Evolutionary conservation across 768 basidiomycete genomes (phyloP).

Genomic region (Xerocomellus chrysenteron): DNA sequence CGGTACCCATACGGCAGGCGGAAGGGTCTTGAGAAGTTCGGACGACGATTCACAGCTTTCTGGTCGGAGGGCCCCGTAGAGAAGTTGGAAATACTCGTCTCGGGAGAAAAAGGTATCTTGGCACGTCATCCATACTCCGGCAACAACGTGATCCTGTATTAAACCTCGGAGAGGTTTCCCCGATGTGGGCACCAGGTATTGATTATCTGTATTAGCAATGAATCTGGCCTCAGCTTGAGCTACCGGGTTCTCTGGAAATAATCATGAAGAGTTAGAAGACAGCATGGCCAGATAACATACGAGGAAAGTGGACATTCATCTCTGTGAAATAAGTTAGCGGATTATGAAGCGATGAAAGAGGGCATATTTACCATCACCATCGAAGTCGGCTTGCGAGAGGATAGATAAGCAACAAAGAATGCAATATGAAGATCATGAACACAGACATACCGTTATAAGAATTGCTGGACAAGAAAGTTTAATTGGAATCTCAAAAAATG

Average conservation of each 20-base stretch:
- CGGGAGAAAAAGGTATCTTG: slow-evolving; percentile 93
- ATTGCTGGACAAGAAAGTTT: slow-evolving; percentile 55
- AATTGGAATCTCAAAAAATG: slow-evolving; percentile 1
- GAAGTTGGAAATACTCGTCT: slow-evolving; percentile 93
- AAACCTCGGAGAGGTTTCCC: slow-evolving; percentile 96
- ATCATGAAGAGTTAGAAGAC: not conserved
- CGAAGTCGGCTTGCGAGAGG: slow-evolving; percentile 70
- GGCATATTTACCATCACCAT: slow-evolving; percentile 71
- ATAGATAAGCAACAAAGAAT: slow-evolving; percentile 6
- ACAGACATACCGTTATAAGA: slow-evolving; percentile 84
- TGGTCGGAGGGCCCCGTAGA: slow-evolving; percentile 91
- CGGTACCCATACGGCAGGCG: slow-evolving; percentile 93
- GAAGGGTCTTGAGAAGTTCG: slow-evolving; percentile 71
- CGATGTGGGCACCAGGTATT: slow-evolving; percentile 98
- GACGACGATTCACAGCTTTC: slow-evolving; percentile 67
- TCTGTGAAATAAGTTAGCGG: slow-evolving; percentile 46
- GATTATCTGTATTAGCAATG: slow-evolving; percentile 97
- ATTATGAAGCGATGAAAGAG: not conserved
- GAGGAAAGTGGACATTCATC: slow-evolving; percentile 99
- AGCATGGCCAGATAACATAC: slow-evolving; percentile 45
- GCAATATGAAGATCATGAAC: slow-evolving; percentile 1
- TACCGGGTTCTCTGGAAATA: slow-evolving; percentile 77
- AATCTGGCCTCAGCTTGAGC: slow-evolving; percentile 92
- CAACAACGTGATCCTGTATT: slow-evolving; percentile 98
- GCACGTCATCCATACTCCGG: slow-evolving; percentile 99